Evolutionary conservation across 164 flowering plant genomes (phyloP).

Genomic region (Dillenia turbinata): DNA sequence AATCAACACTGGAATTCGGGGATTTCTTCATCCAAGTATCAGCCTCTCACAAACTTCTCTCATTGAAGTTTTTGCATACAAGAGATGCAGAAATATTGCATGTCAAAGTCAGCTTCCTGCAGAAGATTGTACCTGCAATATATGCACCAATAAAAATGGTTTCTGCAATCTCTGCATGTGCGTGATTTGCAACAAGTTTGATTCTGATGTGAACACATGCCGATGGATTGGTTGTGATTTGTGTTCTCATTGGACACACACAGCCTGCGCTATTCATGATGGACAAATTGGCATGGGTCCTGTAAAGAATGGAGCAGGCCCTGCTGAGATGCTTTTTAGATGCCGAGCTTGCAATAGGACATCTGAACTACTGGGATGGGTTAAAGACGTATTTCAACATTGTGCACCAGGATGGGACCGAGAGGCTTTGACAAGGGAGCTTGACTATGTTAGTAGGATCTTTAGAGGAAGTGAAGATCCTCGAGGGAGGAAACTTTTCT

Average conservation of each 20-base stretch:
- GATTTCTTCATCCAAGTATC: slow-evolving; percentile 85
- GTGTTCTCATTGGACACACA: slow-evolving; percentile 98
- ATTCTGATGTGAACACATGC: slow-evolving; percentile 95
- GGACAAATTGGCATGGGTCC: slow-evolving; percentile 82
- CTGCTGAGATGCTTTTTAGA: slow-evolving; percentile 81
- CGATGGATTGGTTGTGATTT: slow-evolving; percentile 97
- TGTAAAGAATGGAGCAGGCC: slow-evolving; percentile 56
- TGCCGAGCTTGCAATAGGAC: slow-evolving; percentile 90
- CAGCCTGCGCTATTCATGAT: slow-evolving; percentile 91
- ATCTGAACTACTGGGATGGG: slow-evolving; percentile 96
- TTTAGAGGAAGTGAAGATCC: slow-evolving; percentile 90
- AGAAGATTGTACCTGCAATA: slow-evolving; percentile 84
- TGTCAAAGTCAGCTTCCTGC: slow-evolving; percentile 89
- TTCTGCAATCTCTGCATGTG: slow-evolving; percentile 99
- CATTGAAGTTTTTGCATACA: slow-evolving; percentile 82
- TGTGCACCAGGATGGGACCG: slow-evolving; percentile 96
- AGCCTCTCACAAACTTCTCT: slow-evolving; percentile 81
- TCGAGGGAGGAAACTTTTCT: slow-evolving; percentile 75
- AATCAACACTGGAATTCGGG: slow-evolving; percentile 89
- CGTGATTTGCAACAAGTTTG: slow-evolving; percentile 90
- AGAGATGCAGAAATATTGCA: slow-evolving; percentile 92
- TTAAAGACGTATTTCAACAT: slow-evolving; percentile 93
- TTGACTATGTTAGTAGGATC: slow-evolving; percentile 83
- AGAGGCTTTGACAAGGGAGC: slow-evolving; percentile 75
- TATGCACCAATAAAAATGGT: slow-evolving; percentile 78